phyloP scores from a whole-genome alignment of 441 rosid genomes.

The Brassica hybrid region DNA sequence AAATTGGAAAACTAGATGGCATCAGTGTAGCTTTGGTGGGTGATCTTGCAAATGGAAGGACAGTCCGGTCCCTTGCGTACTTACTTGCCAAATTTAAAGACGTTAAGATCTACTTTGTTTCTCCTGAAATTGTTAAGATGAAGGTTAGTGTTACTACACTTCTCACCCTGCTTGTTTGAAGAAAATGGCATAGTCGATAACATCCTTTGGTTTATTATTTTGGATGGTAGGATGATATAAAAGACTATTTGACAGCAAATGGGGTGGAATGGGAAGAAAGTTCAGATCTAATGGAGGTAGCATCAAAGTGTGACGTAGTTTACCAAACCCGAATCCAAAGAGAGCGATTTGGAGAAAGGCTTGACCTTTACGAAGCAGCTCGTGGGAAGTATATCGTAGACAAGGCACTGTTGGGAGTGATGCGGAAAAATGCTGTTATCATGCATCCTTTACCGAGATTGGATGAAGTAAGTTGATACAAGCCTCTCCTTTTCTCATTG shows the following conservation, averaged over 20 bases:
- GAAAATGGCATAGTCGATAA: too few species aligned
- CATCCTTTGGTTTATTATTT: not conserved
- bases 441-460: slow-evolving; percentile 98
- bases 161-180: too few species aligned
- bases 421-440: slow-evolving; percentile 89
- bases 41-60: slow-evolving; percentile 97
- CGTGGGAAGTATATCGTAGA: slow-evolving; percentile 90
- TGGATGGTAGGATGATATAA: slow-evolving; percentile 87
- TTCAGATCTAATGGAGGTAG: slow-evolving; percentile 78
- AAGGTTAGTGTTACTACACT: slow-evolving; percentile 55
- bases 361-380: slow-evolving; percentile 88
- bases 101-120: slow-evolving; percentile 89
- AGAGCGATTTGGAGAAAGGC: slow-evolving; percentile 88
- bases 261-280: slow-evolving; percentile 96
- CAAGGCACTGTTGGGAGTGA: slow-evolving; percentile 58
- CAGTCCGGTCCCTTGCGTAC: slow-evolving; percentile 94
- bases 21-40: slow-evolving; percentile 93
- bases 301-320: slow-evolving; percentile 83
- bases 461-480: slow-evolving; percentile 65
- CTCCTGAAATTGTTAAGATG: slow-evolving; percentile 95
- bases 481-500: not conserved
- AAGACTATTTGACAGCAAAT: slow-evolving; percentile 70
- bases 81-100: slow-evolving; percentile 83
- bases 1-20: slow-evolving; percentile 85
- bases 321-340: slow-evolving; percentile 93